A percentile compares a stretch with the other conserved stretches of the same genome.
Evolutionary conservation across 257 asterid species (phyloP).

Genomic region (Capsicum rhomboideum): DNA sequence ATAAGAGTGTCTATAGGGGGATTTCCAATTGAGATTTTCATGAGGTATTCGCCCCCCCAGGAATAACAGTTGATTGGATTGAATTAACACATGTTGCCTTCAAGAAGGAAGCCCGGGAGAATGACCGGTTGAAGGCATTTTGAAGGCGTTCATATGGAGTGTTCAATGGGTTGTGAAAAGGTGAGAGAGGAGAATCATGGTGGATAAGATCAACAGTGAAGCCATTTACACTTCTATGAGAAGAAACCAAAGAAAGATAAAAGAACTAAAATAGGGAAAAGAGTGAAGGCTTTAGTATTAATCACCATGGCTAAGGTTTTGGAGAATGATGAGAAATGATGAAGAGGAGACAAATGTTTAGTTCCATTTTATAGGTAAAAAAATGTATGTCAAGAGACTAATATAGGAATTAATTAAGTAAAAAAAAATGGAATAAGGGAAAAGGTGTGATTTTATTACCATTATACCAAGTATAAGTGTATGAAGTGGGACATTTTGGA

Average conservation of each 20-base stretch:
- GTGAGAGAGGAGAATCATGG: slow-evolving; percentile 36
- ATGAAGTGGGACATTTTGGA: background rate
- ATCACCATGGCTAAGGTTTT: too few relatives aligned
- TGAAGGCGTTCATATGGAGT: slow-evolving; percentile 16
- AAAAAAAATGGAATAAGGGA: too few relatives aligned
- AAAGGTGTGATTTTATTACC: too few relatives aligned
- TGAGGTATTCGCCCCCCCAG: slow-evolving; percentile 17
- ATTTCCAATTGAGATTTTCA: slow-evolving; percentile 24
- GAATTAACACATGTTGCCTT: background rate
- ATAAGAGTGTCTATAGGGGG: slow-evolving; percentile 22
- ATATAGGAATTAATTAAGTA: too few relatives aligned
- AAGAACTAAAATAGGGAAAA: background rate
- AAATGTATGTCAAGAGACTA: too few relatives aligned
- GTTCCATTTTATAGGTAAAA: too few relatives aligned
- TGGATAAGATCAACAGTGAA: slow-evolving; percentile 42
- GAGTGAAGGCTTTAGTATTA: too few relatives aligned
- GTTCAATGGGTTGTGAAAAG: slow-evolving; percentile 10
- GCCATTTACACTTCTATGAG: slow-evolving; percentile 10
- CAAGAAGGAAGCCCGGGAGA: slow-evolving; percentile 24
- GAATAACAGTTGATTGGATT: background rate
- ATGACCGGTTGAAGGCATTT: slow-evolving; percentile 20
- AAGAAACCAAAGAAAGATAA: background rate
- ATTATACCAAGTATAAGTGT: background rate
- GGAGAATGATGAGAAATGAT: background rate
- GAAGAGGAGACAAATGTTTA: background rate